Evolutionary conservation across 2,329 filamentous ascomycete species (phyloP).

Genomic region (Pyrenochaeta sp.): DNA sequence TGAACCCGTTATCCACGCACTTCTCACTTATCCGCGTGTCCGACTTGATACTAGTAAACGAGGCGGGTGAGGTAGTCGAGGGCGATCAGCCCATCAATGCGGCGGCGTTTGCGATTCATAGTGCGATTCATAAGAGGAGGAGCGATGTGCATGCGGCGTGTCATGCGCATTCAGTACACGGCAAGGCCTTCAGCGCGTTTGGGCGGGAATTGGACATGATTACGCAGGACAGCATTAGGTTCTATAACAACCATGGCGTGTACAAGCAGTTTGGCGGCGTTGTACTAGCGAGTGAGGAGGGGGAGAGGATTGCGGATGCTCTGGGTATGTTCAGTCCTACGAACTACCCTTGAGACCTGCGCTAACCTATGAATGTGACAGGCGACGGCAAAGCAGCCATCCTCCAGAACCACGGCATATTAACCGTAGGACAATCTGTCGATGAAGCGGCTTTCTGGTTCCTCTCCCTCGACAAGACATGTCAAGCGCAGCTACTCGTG

Average conservation of each 20-base stretch:
- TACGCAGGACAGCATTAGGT: conserved; percentile 57
- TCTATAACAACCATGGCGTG: conserved; percentile 53
- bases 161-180: conserved; percentile 57
- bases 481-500: conserved; percentile 55
- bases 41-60: conserved; percentile 56
- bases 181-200: conserved; percentile 59
- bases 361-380: background rate
- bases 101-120: conserved; percentile 58
- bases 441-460: conserved; percentile 59
- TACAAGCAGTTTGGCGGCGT: conserved; percentile 54
- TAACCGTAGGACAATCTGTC: conserved; percentile 50
- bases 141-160: conserved; percentile 54
- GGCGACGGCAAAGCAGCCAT: conserved; percentile 48
- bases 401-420: conserved; percentile 51
- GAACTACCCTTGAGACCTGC: background rate
- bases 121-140: conserved; percentile 50
- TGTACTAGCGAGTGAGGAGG: conserved; percentile 54
- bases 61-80: conserved; percentile 52
- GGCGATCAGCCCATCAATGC: conserved; percentile 55
- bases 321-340: conserved; percentile 28
- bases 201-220: conserved; percentile 58
- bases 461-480: conserved; percentile 55
- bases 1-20: conserved; percentile 56
- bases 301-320: conserved; percentile 54
- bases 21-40: conserved; percentile 54